Conservation (phyloP, 2,329 filamentous ascomycete species). For the Hirsutella minnesotensis region DNA sequence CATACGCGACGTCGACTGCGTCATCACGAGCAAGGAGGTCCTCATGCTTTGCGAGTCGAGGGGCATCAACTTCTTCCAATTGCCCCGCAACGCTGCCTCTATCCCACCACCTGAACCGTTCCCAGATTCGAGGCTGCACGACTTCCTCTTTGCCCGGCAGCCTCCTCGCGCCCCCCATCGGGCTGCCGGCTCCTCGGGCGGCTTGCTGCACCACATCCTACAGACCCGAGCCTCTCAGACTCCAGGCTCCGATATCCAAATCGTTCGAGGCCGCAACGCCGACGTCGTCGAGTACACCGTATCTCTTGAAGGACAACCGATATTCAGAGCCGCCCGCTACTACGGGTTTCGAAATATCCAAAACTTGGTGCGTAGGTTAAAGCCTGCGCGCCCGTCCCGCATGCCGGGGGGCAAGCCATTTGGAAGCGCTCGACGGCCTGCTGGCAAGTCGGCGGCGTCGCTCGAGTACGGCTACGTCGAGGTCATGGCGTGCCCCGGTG, state of each 20-base stretch:
- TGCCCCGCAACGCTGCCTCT: constrained; percentile 48
- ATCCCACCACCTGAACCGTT: constrained; percentile 40
- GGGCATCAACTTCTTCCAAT: constrained; percentile 60
- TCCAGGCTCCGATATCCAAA: constrained; percentile 59
- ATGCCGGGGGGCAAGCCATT: constrained; percentile 64
- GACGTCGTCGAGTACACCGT: constrained; percentile 84
- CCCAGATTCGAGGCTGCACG: constrained; percentile 57
- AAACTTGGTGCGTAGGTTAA: constrained; percentile 86
- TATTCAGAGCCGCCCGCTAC: constrained; percentile 78
- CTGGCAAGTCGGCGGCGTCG: constrained; percentile 29
- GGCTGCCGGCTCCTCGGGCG: constrained; percentile 70
- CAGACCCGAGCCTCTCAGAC: constrained; percentile 59
- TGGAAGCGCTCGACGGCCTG: constrained; percentile 40
- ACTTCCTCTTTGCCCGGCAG: constrained; percentile 60
- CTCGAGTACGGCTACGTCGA: constrained; percentile 86
- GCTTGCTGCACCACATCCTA: constrained; percentile 78
- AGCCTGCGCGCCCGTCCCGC: constrained; percentile 65
- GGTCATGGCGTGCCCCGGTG: constrained; percentile 98
- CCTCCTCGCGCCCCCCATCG: constrained; percentile 31
- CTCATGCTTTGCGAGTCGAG: constrained; percentile 79
- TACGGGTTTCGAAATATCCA: constrained; percentile 98
- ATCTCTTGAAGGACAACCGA: constrained; percentile 38
- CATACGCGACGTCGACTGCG: constrained; percentile 87
- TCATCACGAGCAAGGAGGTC: constrained; percentile 92
- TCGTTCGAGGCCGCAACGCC: constrained; percentile 68